Conservation (phyloP, 495 filamentous ascomycete genomes). For the Letharia columbiana region DNA sequence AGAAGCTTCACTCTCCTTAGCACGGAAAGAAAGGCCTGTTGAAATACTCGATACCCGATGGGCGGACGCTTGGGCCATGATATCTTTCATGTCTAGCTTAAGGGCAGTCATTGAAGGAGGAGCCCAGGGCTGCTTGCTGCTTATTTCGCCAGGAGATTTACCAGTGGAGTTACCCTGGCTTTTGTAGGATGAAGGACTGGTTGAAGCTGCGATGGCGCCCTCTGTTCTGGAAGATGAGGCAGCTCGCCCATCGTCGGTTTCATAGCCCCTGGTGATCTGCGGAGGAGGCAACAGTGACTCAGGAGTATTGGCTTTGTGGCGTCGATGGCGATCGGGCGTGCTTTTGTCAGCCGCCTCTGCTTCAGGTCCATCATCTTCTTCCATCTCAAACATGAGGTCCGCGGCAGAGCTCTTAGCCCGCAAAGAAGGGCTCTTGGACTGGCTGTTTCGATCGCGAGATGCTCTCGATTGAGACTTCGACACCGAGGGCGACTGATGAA, state of each 20-base stretch:
- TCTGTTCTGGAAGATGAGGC: slow-evolving; percentile 28
- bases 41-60: slow-evolving; percentile 60
- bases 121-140: slow-evolving; percentile 48
- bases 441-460: slow-evolving; percentile 38
- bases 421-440: slow-evolving; percentile 48
- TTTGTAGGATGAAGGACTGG: slow-evolving; percentile 15
- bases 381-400: slow-evolving; percentile 94
- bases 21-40: slow-evolving; percentile 50
- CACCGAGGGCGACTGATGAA: slow-evolving; percentile 42
- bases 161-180: not conserved
- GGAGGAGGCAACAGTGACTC: not conserved
- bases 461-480: slow-evolving; percentile 45
- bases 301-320: not conserved
- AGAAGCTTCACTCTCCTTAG: slow-evolving; percentile 30
- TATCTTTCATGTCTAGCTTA: slow-evolving; percentile 73
- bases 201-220: slow-evolving; percentile 23
- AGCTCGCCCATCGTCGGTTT: slow-evolving; percentile 26
- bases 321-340: slow-evolving; percentile 4
- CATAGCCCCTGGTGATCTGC: slow-evolving; percentile 6
- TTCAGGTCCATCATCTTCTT: slow-evolving; percentile 52
- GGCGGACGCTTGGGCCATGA: slow-evolving; percentile 68
- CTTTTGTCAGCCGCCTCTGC: slow-evolving; percentile 1
- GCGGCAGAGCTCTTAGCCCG: slow-evolving; percentile 52
- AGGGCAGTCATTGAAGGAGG: slow-evolving; percentile 43
- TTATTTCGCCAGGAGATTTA: slow-evolving; percentile 12